Percentiles rank a stretch among this genome's conserved stretches.
phyloP scores from a whole-genome alignment of 352 stramenopile species.

The Aphanomyces astaci region DNA sequence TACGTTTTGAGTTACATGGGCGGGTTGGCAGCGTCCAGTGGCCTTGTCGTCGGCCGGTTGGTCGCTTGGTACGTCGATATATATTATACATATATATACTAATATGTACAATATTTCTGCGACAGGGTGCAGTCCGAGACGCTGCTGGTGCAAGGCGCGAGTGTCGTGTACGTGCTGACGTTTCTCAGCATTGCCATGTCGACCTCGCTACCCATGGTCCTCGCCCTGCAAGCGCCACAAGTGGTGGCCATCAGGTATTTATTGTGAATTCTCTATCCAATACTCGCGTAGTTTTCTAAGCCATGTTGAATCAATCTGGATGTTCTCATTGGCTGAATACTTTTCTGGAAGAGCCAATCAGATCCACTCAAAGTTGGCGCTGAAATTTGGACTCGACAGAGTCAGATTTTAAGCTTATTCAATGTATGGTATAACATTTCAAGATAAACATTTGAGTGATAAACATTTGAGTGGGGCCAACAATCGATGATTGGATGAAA shows the following conservation, averaged over 20 bases:
- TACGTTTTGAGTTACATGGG: slow-evolving; percentile 81
- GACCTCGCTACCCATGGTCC: slow-evolving; percentile 40
- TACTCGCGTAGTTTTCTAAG: no score
- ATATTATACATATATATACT: background rate
- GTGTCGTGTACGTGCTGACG: slow-evolving; percentile 57
- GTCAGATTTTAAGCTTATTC: no score
- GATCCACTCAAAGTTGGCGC: no score
- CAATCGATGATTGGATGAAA: no score
- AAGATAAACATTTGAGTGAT: no score
- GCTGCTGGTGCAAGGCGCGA: slow-evolving; percentile 42
- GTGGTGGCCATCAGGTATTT: slow-evolving; percentile 56
- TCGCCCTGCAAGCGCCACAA: slow-evolving; percentile 53
- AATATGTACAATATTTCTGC: no score
- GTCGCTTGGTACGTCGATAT: slow-evolving; percentile 24
- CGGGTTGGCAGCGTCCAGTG: slow-evolving; percentile 52
- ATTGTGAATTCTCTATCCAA: background rate
- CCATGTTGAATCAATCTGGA: no score
- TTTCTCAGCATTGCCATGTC: slow-evolving; percentile 59
- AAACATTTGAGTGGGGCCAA: no score
- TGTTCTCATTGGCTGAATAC: no score
- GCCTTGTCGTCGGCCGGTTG: slow-evolving; percentile 54
- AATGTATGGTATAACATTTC: no score
- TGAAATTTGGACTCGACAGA: no score
- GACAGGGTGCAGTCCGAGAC: slow-evolving; percentile 17
- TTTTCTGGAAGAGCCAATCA: no score